Evolutionary conservation across 2,329 filamentous ascomycete genomes (phyloP).

Genomic region (Botryotinia calthae): DNA sequence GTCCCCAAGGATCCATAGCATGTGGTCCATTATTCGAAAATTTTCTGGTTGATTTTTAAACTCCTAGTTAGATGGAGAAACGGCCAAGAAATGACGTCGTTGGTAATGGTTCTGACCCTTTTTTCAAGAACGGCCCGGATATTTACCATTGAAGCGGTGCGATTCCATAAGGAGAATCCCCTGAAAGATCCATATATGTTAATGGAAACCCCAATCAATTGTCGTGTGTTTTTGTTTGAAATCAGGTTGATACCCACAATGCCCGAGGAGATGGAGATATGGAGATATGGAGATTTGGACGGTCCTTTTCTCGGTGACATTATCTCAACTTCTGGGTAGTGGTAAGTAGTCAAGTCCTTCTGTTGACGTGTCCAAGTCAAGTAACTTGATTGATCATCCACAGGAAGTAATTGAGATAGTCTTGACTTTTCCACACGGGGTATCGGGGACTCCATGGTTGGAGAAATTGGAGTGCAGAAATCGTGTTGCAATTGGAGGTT

Average conservation of each 20-base stretch:
- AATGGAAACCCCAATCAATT: background rate
- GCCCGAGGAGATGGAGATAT: background rate
- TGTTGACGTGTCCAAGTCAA: background rate
- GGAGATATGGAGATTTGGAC: background rate
- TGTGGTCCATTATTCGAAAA: background rate
- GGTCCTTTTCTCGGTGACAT: slow-evolving; percentile 10
- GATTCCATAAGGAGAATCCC: background rate
- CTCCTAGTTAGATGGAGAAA: background rate
- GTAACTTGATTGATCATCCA: background rate
- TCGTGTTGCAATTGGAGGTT: background rate
- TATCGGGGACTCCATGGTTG: slow-evolving; percentile 9
- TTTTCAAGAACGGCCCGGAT: background rate
- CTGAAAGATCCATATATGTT: background rate
- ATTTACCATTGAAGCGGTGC: background rate
- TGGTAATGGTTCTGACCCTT: no score
- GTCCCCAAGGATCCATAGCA: slow-evolving; percentile 5
- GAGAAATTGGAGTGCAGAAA: slow-evolving; percentile 9
- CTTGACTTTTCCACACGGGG: background rate
- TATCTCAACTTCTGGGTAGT: background rate
- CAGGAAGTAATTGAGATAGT: background rate
- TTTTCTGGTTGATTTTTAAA: background rate
- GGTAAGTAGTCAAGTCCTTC: background rate
- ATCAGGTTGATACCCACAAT: background rate
- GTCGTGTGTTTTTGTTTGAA: no score
- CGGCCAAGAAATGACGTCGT: background rate